Evolutionary conservation across 192 early-diverging fungal species (phyloP).

Genomic region (Coemansia sp.): DNA sequence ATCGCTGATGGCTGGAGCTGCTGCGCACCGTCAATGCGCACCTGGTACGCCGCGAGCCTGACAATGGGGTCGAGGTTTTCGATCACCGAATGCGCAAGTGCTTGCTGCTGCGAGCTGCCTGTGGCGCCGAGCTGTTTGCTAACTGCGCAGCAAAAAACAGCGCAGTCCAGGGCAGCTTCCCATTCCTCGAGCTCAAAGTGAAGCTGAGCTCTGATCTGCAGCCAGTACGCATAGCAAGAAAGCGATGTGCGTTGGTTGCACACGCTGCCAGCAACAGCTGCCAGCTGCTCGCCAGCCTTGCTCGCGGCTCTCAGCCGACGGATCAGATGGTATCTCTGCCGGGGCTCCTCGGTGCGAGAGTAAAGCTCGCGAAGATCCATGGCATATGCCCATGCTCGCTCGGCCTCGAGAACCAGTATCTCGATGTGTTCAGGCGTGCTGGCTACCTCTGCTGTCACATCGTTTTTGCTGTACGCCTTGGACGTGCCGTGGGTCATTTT

Average conservation of each 20-base stretch:
- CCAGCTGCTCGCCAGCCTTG: conserved; percentile 32
- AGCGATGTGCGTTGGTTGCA: conserved; percentile 33
- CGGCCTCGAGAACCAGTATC: conserved; percentile 38
- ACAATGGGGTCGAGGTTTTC: conserved; percentile 44
- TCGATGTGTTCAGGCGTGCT: conserved; percentile 31
- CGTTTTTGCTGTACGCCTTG: conserved; percentile 17
- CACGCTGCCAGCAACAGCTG: conserved; percentile 7
- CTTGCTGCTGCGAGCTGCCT: conserved; percentile 34
- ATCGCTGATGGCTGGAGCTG: conserved; percentile 27
- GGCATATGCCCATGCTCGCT: conserved; percentile 52
- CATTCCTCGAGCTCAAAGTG: conserved; percentile 45
- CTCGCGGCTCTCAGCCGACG: conserved; percentile 36
- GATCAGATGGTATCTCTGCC: conserved; percentile 46
- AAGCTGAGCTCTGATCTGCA: conserved; percentile 39
- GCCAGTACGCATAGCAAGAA: conserved; percentile 35
- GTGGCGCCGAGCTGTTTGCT: conserved; percentile 26
- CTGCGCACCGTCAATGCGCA: conserved; percentile 34
- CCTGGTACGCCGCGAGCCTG: conserved; percentile 45
- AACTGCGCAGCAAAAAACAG: conserved; percentile 24
- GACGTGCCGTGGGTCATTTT: conserved; percentile 34
- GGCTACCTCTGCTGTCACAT: conserved; percentile 27
- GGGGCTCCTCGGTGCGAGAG: conserved; percentile 49
- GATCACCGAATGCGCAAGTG: conserved; percentile 24
- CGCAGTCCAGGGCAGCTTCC: conserved; percentile 41
- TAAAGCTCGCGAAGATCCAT: conserved; percentile 52